Evolutionary conservation across 1,284 basidiomycete species (phyloP).

Genomic region (Ustilago curta): DNA sequence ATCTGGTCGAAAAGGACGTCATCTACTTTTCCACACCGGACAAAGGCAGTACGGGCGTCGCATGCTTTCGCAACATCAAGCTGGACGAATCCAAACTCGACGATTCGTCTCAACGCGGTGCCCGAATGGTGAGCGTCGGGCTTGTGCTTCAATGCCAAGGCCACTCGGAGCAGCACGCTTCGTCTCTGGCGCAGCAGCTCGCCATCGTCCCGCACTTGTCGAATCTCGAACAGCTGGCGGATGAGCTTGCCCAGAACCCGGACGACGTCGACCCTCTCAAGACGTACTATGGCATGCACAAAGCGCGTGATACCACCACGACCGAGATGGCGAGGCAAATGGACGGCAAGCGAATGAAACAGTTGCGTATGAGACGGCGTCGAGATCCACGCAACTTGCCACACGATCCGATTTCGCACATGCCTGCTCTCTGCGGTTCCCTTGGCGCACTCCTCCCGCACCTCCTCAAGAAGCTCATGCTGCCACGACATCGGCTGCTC

Average conservation of each 20-base stretch:
- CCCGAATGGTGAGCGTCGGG: constrained; percentile 56
- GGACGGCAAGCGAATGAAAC: constrained; percentile 40
- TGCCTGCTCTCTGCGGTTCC: constrained; percentile 54
- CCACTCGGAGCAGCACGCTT: constrained; percentile 15
- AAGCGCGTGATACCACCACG: not conserved
- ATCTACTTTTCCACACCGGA: constrained; percentile 49
- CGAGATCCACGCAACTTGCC: constrained; percentile 38
- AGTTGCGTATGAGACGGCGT: constrained; percentile 43
- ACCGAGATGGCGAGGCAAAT: not conserved
- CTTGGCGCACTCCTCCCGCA: constrained; percentile 57
- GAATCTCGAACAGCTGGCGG: constrained; percentile 44
- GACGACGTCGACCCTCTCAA: constrained; percentile 19
- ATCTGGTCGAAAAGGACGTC: constrained; percentile 50
- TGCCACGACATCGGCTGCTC: constrained; percentile 49
- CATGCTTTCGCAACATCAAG: constrained; percentile 52
- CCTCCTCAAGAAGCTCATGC: constrained; percentile 55
- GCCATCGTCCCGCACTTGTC: constrained; percentile 48
- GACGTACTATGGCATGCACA: constrained; percentile 36
- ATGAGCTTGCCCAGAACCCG: constrained; percentile 30
- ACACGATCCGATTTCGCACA: constrained; percentile 48
- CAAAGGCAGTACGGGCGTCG: constrained; percentile 40
- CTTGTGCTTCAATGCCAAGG: constrained; percentile 35
- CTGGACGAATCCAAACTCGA: constrained; percentile 23
- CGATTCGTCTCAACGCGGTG: constrained; percentile 43
- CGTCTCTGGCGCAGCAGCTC: constrained; percentile 39